phyloP scores from a whole-genome alignment of 2,329 filamentous ascomycete species.

The Ophiostoma novo-ulmi region DNA sequence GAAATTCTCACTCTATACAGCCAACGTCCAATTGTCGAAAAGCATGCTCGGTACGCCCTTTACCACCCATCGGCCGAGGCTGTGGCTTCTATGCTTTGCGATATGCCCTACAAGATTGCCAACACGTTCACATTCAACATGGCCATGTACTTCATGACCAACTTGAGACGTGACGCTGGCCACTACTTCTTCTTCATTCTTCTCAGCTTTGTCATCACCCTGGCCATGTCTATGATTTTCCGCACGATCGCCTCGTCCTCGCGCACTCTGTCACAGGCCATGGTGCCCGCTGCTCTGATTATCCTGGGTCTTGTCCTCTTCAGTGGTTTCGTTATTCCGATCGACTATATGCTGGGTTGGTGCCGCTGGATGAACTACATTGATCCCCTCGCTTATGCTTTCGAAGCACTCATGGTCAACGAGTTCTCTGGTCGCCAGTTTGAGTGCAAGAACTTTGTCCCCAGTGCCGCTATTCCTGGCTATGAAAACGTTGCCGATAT shows the following conservation, averaged over 20 bases:
- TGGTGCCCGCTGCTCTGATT: slow-evolving; percentile 55
- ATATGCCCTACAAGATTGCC: slow-evolving; percentile 76
- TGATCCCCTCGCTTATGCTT: slow-evolving; percentile 73
- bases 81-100: slow-evolving; percentile 78
- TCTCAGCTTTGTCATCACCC: slow-evolving; percentile 64
- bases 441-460: slow-evolving; percentile 45
- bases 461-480: slow-evolving; percentile 33
- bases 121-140: slow-evolving; percentile 75
- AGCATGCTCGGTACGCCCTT: slow-evolving; percentile 78
- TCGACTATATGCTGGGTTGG: slow-evolving; percentile 70
- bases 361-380: slow-evolving; percentile 79
- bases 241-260: slow-evolving; percentile 73
- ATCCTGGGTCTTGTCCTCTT: slow-evolving; percentile 64
- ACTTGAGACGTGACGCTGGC: slow-evolving; percentile 66
- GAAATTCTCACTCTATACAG: slow-evolving; percentile 84
- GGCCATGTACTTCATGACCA: slow-evolving; percentile 80
- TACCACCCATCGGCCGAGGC: slow-evolving; percentile 89
- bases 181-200: slow-evolving; percentile 83
- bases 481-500: slow-evolving; percentile 36
- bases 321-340: slow-evolving; percentile 63
- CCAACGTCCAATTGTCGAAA: slow-evolving; percentile 88
- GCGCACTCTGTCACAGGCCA: slow-evolving; percentile 60
- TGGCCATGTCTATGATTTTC: slow-evolving; percentile 85
- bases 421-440: slow-evolving; percentile 68
- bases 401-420: slow-evolving; percentile 76